Base-by-base conservation (phyloP, 345 rosid species). In the Brassica napus region DNA sequence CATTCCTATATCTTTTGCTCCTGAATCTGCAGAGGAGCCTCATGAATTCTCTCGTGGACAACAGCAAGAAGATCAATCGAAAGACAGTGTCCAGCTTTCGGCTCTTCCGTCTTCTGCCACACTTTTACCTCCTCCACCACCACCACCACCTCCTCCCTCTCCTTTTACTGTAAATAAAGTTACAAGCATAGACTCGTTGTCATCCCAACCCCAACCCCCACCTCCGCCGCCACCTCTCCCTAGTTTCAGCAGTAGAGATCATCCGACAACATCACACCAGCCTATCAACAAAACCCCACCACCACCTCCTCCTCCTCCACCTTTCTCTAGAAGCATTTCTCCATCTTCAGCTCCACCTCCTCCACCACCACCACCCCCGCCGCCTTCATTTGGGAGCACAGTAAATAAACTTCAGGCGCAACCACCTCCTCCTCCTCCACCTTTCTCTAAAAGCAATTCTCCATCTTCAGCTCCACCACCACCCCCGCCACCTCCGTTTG, bases 21-120 rank as follows among this genome's bases (percentile, higher is more conserved):
- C 81, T 63, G 88, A 81, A 39, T 55, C 80, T 80, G 39, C 75
- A 52, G 85, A 76, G 84, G 86, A 77, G 61, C 71, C 81, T 18
- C 69, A 30, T 65, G 89, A 74, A 79, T 74, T 72, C 60, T 76
- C 85, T 76, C 69, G 26, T 67, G 76, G 78, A 78, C 85, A 71
- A 37, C 85, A 82, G 60, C 71, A 68, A 65, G 73, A 72, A 75
- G 64, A 63, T 74, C 31, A 77, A 58, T 78, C 54, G 44, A 77
- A 80, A 77, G 86, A 77, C 75, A 71, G 63, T 30, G 67, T 68
- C 68, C 75, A 86, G 65, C 59, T 77, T 69, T 72, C 52, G 65
- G 69, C 83, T 52, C 80, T 76, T 71, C 84, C 77, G 1, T 73
- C 74, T 58, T 66, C 81, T 16, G 52, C 72, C 64, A 60, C 79